phyloP scores from a whole-genome alignment of 2,329 filamentous ascomycete genomes.

The Cladophialophora chaetospira region DNA sequence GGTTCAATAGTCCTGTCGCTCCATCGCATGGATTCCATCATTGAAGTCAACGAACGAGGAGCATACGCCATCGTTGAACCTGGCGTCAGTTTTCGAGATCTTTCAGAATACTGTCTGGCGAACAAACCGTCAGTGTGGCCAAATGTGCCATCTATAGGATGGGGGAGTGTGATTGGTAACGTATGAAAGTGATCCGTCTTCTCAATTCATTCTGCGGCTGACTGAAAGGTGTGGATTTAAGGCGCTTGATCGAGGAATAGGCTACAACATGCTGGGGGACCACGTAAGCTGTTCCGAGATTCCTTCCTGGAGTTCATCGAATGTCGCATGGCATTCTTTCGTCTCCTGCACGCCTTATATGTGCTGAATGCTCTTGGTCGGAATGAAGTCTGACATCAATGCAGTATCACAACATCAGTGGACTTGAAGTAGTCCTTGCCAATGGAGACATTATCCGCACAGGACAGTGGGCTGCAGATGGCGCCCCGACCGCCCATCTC shows the following conservation, averaged over 20 bases:
- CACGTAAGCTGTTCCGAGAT: too few species aligned
- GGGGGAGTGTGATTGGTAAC: constrained; percentile 44
- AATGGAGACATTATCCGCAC: constrained; percentile 42
- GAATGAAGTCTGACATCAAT: too few species aligned
- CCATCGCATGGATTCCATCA: constrained; percentile 36
- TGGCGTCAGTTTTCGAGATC: constrained; percentile 50
- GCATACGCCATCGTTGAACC: constrained; percentile 41
- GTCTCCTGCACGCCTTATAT: too few species aligned
- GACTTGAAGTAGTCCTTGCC: constrained; percentile 47
- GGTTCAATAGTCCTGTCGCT: constrained; percentile 51
- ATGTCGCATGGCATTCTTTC: too few species aligned
- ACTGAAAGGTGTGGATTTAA: not conserved
- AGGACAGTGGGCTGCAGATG: constrained; percentile 40
- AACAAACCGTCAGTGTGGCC: constrained; percentile 47
- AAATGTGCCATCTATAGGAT: constrained; percentile 52
- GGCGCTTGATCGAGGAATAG: constrained; percentile 47
- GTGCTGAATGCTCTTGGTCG: too few species aligned
- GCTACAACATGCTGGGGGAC: constrained; percentile 39
- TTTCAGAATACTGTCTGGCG: constrained; percentile 46
- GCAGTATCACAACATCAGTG: constrained; percentile 48
- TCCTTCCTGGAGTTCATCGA: too few species aligned
- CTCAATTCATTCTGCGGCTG: constrained; percentile 43
- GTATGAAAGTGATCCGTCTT: not conserved
- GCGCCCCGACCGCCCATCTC: not conserved
- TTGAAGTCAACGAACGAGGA: constrained; percentile 37